These are phyloP conservation scores for Penicillium desertorum DNA, from an alignment of 495 filamentous ascomycete species.

Conservation along the genomic window DNA sequence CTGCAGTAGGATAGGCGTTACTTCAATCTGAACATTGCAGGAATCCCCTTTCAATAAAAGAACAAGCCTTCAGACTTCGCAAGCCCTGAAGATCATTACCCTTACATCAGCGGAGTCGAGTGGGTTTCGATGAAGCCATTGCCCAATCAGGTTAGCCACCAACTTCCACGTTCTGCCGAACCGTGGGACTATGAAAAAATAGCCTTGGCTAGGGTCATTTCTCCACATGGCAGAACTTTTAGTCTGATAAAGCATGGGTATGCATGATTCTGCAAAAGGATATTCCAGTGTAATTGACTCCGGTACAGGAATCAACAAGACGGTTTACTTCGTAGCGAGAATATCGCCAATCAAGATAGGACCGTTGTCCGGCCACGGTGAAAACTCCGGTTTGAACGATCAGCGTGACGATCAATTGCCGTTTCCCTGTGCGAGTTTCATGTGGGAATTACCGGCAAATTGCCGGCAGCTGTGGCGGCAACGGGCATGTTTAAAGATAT, in stretches of 20 bases:
- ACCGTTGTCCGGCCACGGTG: neutral
- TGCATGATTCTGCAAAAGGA: neutral
- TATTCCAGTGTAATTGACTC: neutral
- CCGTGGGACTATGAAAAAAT: neutral
- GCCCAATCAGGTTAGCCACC: slow-evolving; percentile 13
- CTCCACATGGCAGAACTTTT: neutral
- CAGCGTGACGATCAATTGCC: neutral
- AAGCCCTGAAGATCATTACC: slow-evolving; percentile 25
- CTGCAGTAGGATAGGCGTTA: neutral
- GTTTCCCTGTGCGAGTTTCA: neutral
- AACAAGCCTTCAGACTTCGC: neutral
- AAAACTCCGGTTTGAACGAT: neutral
- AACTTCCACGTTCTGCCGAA: too few species aligned
- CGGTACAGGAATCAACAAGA: neutral
- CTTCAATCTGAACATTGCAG: neutral
- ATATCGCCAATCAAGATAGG: neutral
- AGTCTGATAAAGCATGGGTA: neutral
- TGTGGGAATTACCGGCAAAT: too few species aligned
- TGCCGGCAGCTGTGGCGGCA: neutral
- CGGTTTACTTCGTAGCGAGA: neutral
- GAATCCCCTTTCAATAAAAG: slow-evolving; percentile 5
- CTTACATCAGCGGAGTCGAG: slow-evolving; percentile 2
- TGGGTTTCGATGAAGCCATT: slow-evolving; percentile 4
- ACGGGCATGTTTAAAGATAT: too few species aligned
- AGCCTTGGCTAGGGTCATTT: neutral